Conservation (phyloP, 2,329 filamentous ascomycete species). For the Colletotrichum aenigma region DNA sequence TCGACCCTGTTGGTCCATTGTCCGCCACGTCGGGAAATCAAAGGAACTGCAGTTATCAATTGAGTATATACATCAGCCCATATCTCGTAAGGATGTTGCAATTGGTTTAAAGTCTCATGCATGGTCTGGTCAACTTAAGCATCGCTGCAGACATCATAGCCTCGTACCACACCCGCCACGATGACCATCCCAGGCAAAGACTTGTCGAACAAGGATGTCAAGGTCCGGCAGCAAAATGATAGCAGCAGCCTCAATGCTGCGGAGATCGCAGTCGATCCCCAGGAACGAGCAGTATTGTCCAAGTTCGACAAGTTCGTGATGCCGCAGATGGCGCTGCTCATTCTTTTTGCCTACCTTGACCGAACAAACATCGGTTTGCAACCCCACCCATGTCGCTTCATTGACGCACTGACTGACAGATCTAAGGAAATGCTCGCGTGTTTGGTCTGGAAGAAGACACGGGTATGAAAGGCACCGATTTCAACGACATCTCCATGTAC, state of each 20-base stretch:
- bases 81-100: background rate
- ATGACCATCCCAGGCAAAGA: background rate
- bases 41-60: background rate
- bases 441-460: slow-evolving; percentile 35
- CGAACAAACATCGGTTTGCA: background rate
- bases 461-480: slow-evolving; percentile 31
- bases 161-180: background rate
- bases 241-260: background rate
- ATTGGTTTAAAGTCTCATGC: background rate
- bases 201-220: background rate
- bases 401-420: background rate
- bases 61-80: background rate
- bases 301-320: background rate
- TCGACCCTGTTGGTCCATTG: background rate
- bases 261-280: background rate
- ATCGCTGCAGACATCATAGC: background rate
- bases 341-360: background rate
- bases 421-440: slow-evolving; percentile 35
- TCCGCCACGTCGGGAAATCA: background rate
- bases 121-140: background rate
- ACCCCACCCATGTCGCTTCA: background rate
- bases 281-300: background rate
- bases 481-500: slow-evolving; percentile 32
- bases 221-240: background rate
- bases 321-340: background rate